These are phyloP conservation scores for Naegleria fowleri DNA, from an alignment of 208 protist genomes.

Conservation along the genomic window DNA sequence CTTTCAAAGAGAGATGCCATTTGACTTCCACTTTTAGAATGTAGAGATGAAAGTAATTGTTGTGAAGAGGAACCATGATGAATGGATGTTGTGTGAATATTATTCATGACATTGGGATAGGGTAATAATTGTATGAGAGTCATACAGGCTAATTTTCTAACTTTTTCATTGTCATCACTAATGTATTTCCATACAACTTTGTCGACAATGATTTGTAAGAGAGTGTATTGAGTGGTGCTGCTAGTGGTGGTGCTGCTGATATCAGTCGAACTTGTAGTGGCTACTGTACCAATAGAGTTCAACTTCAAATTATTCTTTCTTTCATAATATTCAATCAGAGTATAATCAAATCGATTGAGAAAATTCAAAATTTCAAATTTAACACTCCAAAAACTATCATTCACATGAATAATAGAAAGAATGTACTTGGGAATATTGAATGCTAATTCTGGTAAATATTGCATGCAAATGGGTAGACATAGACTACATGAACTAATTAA, in stretches of 20 bases:
- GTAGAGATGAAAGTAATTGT: background rate
- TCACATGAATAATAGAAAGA: too few species aligned
- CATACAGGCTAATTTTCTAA: background rate
- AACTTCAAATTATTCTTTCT: background rate
- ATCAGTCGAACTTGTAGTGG: too few species aligned
- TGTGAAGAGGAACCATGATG: background rate
- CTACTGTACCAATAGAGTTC: too few species aligned
- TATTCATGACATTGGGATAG: background rate
- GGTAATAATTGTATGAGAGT: background rate
- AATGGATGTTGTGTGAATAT: background rate
- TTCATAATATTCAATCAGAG: conserved; percentile 16
- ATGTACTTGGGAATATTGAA: background rate
- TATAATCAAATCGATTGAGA: background rate
- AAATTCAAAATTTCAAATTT: conserved; percentile 17
- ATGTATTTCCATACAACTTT: background rate
- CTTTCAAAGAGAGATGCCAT: background rate
- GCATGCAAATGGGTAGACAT: background rate
- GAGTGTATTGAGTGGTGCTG: background rate
- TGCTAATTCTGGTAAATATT: background rate
- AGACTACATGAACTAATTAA: background rate
- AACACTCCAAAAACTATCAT: conserved; percentile 16
- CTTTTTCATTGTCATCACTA: background rate
- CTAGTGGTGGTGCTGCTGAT: background rate
- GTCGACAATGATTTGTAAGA: background rate
- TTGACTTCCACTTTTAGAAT: background rate